A percentile compares a stretch with the other conserved stretches of the same genome.
These are phyloP conservation scores for Fusarium sp. DNA, from an alignment of 2,329 filamentous ascomycete genomes.

Conservation along the genomic window DNA sequence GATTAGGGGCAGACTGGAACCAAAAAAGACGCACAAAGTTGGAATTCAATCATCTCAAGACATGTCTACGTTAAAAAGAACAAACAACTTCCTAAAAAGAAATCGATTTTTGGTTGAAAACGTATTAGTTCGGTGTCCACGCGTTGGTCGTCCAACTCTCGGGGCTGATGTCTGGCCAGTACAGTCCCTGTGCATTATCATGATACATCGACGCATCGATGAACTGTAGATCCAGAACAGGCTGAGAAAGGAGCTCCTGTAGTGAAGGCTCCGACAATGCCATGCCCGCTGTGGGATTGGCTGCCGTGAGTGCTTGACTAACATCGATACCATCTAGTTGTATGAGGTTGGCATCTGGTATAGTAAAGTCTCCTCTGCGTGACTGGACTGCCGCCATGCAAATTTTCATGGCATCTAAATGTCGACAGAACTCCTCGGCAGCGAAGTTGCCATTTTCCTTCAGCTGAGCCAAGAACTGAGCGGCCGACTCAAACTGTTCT, in stretches of 20 bases:
- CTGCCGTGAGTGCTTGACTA: conserved; percentile 3
- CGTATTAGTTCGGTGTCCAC: conserved; percentile 24
- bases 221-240: conserved; percentile 50
- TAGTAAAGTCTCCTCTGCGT: conserved; percentile 29
- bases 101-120: background rate
- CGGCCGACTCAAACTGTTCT: conserved; percentile 54
- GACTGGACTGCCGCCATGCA: conserved; percentile 39
- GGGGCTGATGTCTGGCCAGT: conserved; percentile 44
- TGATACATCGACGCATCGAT: conserved; percentile 47
- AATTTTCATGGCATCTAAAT: conserved; percentile 52
- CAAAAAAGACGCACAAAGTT: background rate
- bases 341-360: conserved; percentile 18
- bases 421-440: conserved; percentile 56
- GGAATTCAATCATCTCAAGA: background rate
- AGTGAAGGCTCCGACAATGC: conserved; percentile 51
- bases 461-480: conserved; percentile 53
- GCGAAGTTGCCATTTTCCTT: conserved; percentile 55
- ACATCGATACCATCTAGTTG: conserved; percentile 35
- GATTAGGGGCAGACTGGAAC: background rate
- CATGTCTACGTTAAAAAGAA: background rate
- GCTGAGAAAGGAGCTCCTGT: conserved; percentile 50
- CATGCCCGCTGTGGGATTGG: conserved; percentile 49
- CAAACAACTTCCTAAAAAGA: background rate
- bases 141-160: conserved; percentile 39
- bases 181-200: conserved; percentile 38